These are phyloP conservation scores for Jatropha curcas DNA, from an alignment of 345 rosid genomes.

Conservation along the genomic window DNA sequence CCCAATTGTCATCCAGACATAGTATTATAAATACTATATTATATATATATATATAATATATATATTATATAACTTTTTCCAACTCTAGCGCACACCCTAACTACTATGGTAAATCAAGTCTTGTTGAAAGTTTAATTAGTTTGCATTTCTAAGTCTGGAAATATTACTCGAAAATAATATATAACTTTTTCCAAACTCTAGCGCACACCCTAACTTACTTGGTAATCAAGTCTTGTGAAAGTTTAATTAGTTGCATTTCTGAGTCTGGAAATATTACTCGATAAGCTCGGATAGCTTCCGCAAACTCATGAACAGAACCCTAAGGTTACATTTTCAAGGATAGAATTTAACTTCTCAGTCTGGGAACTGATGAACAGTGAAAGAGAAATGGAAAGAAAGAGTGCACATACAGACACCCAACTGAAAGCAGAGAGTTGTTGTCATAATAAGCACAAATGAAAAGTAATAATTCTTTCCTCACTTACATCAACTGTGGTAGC, in stretches of 20 bases:
- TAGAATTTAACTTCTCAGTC: constrained; percentile 11
- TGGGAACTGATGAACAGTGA: constrained; percentile 1
- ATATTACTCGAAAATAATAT: no score
- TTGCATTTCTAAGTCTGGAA: no score
- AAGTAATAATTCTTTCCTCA: not conserved
- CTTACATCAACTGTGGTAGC: constrained; percentile 61
- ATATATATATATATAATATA: no score
- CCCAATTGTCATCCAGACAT: no score
- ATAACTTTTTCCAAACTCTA: not conserved
- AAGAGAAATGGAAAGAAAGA: not conserved
- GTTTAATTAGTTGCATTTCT: constrained; percentile 74
- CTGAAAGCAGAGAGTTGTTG: not conserved
- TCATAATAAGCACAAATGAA: not conserved
- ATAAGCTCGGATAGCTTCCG: constrained; percentile 88
- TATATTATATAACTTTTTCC: no score
- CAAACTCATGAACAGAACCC: constrained; percentile 82
- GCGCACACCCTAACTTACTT: constrained; percentile 41
- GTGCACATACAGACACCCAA: not conserved
- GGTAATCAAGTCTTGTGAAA: constrained; percentile 64
- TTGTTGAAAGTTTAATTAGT: no score
- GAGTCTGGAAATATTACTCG: constrained; percentile 93
- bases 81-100: no score
- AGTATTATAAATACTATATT: no score
- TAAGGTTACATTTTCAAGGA: constrained; percentile 32
- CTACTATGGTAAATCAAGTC: no score